Evolutionary conservation across 129 eudicot genomes (phyloP), one percentile per base, ranked within the genome.

Genomic region (Scalesia atractyloides): DNA sequence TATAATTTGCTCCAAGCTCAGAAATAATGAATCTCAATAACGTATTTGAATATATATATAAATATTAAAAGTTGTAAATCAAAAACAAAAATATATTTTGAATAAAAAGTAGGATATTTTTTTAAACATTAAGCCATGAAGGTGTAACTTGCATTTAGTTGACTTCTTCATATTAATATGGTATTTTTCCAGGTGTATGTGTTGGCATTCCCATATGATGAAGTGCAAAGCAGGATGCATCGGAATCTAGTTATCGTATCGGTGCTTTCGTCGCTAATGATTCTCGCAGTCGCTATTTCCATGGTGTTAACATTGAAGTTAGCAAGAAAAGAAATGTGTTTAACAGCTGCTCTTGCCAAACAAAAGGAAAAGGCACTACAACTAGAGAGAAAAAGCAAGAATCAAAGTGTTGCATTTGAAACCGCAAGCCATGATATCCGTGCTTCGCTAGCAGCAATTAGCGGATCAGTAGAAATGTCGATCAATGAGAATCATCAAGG

Each of bases 401-500:
- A 80, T 17, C 87, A 78, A 61, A 87, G 85, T 76, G 72, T 74
- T n/a, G 91, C 89, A 8, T 87, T 85, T 71, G 92, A 85, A 16
- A 80, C 66, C 2, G 95, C 91, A 19, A 87, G 91, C 83, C 98
- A 92, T 63, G 96, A 92, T 15, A 78, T 89, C 1, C 93, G 98
- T 15, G 86, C 85, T 58, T 75, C 82, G 16, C 61, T 92, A 46
- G 89, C 89, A 63, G 93, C 90, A 14, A 80, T 92, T 30, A 70
- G 64, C 22, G 90, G 88, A 16, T 43, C 84, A 68, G 64, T 92
- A 26, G 95, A 92, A 47, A 79, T 68, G 82, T 78, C 56, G 22
- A 66, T 26, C 68, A 70, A 41, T 16, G 76, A 76, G 59, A 82
- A 79, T 41, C 53, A 66, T 36, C 76, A 67, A 39, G 66, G 70